Evolutionary conservation across 176 grass and related monocot species (phyloP).

Genomic region (Triticum aestivum): IWGSC_CS_RefSeq_v2.1 NC_057808.1:440138589-440139088

Average conservation of each 20-base stretch:
- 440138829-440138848: background rate
- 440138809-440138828: background rate
- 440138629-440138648: background rate
- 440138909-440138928: background rate
- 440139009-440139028: background rate
- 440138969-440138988: background rate
- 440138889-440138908: background rate
- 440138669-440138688: background rate
- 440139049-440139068: background rate
- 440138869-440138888: constrained; percentile 18
- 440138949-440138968: background rate
- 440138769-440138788: background rate
- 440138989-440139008: background rate
- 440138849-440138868: background rate
- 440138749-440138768: background rate
- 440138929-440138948: background rate
- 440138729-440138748: background rate
- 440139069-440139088: background rate
- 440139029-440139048: constrained; percentile 9
- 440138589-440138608: background rate
- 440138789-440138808: background rate
- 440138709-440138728: background rate
- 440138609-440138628: constrained; percentile 8
- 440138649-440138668: background rate
- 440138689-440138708: background rate